Evolutionary conservation across 495 filamentous ascomycete species (phyloP).

Genomic region (Hypomontagnella submonticulosa): DNA sequence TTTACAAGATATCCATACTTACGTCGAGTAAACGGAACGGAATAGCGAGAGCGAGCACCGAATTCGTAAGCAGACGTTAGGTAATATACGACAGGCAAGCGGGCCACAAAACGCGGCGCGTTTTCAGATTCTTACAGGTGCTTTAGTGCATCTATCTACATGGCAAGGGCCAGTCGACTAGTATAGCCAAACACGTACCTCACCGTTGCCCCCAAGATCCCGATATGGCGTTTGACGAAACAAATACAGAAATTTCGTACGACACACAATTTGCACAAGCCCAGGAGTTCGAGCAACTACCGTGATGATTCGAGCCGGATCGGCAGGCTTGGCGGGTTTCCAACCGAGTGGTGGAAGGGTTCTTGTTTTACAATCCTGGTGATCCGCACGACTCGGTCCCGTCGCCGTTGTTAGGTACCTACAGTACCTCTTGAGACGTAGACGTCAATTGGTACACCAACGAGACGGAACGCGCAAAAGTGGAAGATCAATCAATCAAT

Average conservation of each 20-base stretch:
- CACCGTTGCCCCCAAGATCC: not conserved
- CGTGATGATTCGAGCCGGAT: slow-evolving; percentile 32
- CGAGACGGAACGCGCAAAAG: slow-evolving; percentile 35
- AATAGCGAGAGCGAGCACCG: too few relatives aligned
- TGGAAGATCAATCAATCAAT: slow-evolving; percentile 36
- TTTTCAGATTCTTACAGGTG: too few relatives aligned
- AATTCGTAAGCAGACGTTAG: too few relatives aligned
- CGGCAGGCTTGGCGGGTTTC: slow-evolving; percentile 31
- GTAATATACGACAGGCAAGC: too few relatives aligned
- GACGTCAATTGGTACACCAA: not conserved
- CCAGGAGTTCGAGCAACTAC: slow-evolving; percentile 20
- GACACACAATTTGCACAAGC: not conserved
- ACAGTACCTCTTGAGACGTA: slow-evolving; percentile 1
- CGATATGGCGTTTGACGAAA: slow-evolving; percentile 32
- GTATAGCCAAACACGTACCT: too few relatives aligned
- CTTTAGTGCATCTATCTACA: too few relatives aligned
- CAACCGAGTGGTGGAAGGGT: slow-evolving; percentile 25
- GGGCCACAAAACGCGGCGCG: too few relatives aligned
- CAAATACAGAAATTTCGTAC: slow-evolving; percentile 15
- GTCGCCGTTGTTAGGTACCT: too few relatives aligned
- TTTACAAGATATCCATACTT: too few relatives aligned
- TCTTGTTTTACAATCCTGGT: slow-evolving; percentile 33
- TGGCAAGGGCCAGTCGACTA: too few relatives aligned
- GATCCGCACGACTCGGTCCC: slow-evolving; percentile 17
- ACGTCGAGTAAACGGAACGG: too few relatives aligned